These are phyloP conservation scores for Leishmania amazonensis DNA, from an alignment of 208 protist species.

Conservation along the genomic window DNA sequence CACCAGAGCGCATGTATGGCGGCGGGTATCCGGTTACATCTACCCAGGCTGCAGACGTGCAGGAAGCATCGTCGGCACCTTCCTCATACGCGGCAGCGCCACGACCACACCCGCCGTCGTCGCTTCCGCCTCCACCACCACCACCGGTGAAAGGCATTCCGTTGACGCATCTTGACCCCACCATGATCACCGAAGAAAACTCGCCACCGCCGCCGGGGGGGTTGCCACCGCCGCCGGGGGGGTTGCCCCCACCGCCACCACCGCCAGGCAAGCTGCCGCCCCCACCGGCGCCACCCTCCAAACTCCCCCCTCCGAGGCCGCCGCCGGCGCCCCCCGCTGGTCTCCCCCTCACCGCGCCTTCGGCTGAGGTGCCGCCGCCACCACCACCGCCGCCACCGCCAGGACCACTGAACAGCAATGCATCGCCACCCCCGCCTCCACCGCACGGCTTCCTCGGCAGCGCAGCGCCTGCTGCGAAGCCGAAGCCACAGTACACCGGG, in stretches of 20 bases:
- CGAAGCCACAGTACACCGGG: constrained; percentile 33
- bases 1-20: constrained; percentile 46
- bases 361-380: constrained; percentile 21
- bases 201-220: constrained; percentile 22
- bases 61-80: not conserved
- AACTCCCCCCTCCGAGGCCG: constrained; percentile 7
- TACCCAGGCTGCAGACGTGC: not conserved
- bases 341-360: constrained; percentile 20
- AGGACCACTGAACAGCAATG: constrained; percentile 17
- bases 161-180: constrained; percentile 18
- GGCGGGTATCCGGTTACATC: constrained; percentile 25
- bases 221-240: constrained; percentile 22
- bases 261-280: constrained; percentile 25
- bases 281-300: constrained; percentile 33
- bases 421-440: constrained; percentile 24
- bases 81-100: not conserved
- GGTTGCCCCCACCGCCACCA: constrained; percentile 15
- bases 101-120: constrained; percentile 3
- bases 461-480: constrained; percentile 14
- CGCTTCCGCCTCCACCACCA: constrained; percentile 9
- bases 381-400: constrained; percentile 20
- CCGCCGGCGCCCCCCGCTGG: constrained; percentile 15
- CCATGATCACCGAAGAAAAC: constrained; percentile 4
- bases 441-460: constrained; percentile 19
- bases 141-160: constrained; percentile 10